These are phyloP conservation scores for Exsudoporus frostii DNA, from an alignment of 768 basidiomycete species.

Conservation along the genomic window DNA sequence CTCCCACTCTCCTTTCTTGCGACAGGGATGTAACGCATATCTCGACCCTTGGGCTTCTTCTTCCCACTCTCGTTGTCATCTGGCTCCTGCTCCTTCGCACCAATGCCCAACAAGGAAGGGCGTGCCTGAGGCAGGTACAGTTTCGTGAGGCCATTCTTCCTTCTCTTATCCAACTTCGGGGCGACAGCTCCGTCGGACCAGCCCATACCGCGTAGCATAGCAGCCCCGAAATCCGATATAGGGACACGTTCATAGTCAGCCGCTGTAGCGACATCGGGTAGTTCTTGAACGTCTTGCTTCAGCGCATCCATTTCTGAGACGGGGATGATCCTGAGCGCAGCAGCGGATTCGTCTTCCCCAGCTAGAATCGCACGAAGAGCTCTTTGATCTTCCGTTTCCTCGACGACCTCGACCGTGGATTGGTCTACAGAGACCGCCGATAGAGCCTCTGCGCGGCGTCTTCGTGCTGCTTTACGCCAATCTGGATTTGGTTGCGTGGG, in stretches of 20 bases:
- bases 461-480: slow-evolving; percentile 80
- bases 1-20: slow-evolving; percentile 60
- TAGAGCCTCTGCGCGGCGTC: slow-evolving; percentile 39
- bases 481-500: slow-evolving; percentile 84
- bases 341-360: slow-evolving; percentile 37
- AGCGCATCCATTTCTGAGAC: slow-evolving; percentile 79
- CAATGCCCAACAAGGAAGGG: slow-evolving; percentile 87
- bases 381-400: slow-evolving; percentile 71
- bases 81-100: slow-evolving; percentile 83
- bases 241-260: slow-evolving; percentile 91
- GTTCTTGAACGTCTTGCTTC: slow-evolving; percentile 74
- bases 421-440: not conserved
- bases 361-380: slow-evolving; percentile 81
- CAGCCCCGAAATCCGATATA: slow-evolving; percentile 89
- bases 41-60: slow-evolving; percentile 47
- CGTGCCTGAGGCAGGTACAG: slow-evolving; percentile 81
- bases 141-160: slow-evolving; percentile 55
- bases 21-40: slow-evolving; percentile 82
- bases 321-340: slow-evolving; percentile 61
- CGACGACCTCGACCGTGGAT: slow-evolving; percentile 33
- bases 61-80: slow-evolving; percentile 66
- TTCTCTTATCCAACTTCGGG: slow-evolving; percentile 50
- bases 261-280: slow-evolving; percentile 72
- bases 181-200: slow-evolving; percentile 85
- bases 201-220: slow-evolving; percentile 93